Evolutionary conservation across 352 stramenopile species (phyloP).

Genomic region (Globisporangium spiculum): DNA sequence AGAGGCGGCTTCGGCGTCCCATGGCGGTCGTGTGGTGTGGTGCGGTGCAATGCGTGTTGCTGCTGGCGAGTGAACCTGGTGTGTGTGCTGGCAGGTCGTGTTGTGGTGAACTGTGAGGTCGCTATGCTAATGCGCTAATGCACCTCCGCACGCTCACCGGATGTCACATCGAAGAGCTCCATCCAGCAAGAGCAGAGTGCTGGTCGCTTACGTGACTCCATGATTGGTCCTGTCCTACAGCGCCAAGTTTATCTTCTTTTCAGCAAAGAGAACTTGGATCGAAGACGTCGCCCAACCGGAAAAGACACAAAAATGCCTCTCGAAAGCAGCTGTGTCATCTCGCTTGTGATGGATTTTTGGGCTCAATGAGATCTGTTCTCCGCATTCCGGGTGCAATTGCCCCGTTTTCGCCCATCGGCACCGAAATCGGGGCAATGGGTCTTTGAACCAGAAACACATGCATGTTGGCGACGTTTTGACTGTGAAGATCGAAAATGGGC

Average conservation of each 20-base stretch:
- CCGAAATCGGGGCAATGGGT: neutral
- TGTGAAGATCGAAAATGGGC: neutral
- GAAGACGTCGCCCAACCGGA: neutral
- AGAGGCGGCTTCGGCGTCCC: slow-evolving; percentile 9
- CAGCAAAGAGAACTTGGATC: slow-evolving; percentile 2
- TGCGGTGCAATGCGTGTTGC: neutral
- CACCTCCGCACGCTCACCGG: neutral
- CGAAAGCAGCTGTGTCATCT: neutral
- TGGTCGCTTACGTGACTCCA: neutral
- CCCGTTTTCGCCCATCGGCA: neutral
- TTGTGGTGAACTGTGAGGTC: neutral
- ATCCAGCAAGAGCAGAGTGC: neutral
- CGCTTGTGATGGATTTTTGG: neutral
- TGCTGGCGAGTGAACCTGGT: neutral
- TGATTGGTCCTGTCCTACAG: neutral
- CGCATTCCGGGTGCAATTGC: neutral
- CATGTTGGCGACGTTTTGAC: neutral
- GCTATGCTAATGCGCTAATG: neutral
- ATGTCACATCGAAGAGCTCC: neutral
- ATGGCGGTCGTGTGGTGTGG: neutral
- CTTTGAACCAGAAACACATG: neutral
- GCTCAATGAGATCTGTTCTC: neutral
- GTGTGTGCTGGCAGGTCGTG: neutral
- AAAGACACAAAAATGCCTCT: too few species aligned
- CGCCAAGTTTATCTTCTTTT: neutral